phyloP scores from a whole-genome alignment of 148 eudicot species.

The Arbutus unedo region DNA sequence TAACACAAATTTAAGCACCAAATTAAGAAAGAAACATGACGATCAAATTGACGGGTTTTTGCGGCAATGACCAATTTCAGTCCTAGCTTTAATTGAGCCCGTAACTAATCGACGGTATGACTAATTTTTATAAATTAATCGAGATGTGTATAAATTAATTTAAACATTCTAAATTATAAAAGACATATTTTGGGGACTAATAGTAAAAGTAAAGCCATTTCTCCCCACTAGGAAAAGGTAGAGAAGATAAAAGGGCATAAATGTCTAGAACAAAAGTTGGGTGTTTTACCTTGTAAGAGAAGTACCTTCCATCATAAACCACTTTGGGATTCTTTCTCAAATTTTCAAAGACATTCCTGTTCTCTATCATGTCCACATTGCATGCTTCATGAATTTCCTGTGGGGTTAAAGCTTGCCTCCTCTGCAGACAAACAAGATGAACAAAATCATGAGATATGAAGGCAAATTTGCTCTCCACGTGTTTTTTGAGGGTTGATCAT shows the following conservation, averaged over 20 bases:
- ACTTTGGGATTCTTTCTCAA: conserved; percentile 76
- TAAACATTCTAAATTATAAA: no score
- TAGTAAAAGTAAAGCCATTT: no score
- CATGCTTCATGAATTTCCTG: conserved; percentile 67
- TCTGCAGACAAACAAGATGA: conserved; percentile 28
- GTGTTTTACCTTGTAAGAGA: conserved; percentile 70
- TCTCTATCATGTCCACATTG: conserved; percentile 56
- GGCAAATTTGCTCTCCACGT: neutral
- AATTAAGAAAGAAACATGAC: no score
- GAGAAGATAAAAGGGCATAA: neutral
- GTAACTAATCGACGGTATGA: no score
- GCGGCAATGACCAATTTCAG: no score
- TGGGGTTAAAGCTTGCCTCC: conserved; percentile 65
- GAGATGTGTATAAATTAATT: no score
- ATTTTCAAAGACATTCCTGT: conserved; percentile 72
- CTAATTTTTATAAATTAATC: no score
- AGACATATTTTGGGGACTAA: no score
- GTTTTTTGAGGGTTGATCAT: no score
- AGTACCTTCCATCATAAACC: conserved; percentile 52
- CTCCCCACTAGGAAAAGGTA: neutral
- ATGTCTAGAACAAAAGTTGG: neutral
- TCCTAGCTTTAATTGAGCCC: no score
- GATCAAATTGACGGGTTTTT: no score
- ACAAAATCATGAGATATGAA: neutral
- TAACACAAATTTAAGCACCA: no score